Evolutionary conservation across 1,139 yeast genomes (phyloP).

Genomic region (Eremothecium coryli): DNA sequence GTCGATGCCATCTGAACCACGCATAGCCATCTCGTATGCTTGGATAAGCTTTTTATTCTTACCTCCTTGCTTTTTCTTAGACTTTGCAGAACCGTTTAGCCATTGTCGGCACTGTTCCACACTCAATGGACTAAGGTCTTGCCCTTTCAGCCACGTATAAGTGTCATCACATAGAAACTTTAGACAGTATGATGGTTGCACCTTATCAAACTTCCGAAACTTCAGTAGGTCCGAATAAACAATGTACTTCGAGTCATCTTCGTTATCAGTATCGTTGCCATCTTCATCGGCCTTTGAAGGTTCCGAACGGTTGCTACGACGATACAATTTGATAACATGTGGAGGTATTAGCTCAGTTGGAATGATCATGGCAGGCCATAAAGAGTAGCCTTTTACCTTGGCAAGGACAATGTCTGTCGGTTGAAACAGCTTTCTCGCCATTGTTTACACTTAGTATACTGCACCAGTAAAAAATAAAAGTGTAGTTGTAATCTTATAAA

Average conservation of each 20-base stretch:
- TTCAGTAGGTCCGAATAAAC: constrained; percentile 20
- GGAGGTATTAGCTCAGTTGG: constrained; percentile 49
- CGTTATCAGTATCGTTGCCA: constrained; percentile 21
- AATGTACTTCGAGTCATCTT: constrained; percentile 23
- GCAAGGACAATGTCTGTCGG: constrained; percentile 48
- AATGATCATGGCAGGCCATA: constrained; percentile 78
- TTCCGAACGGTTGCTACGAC: constrained; percentile 14
- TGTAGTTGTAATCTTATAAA: too few species aligned
- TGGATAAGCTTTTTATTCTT: constrained; percentile 25
- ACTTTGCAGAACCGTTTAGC: constrained; percentile 17
- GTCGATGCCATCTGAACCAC: constrained; percentile 22
- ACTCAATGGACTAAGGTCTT: constrained; percentile 17
- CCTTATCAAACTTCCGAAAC: constrained; percentile 19
- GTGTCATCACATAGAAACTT: constrained; percentile 30
- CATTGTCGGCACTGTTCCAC: constrained; percentile 21
- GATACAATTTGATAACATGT: constrained; percentile 33
- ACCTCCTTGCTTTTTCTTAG: constrained; percentile 2
- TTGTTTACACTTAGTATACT: too few species aligned
- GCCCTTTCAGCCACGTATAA: constrained; percentile 27
- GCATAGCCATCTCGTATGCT: constrained; percentile 28
- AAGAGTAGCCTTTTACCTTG: constrained; percentile 68
- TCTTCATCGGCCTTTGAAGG: constrained; percentile 21
- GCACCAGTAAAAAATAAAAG: too few species aligned
- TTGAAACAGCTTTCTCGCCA: constrained; percentile 16
- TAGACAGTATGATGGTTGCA: constrained; percentile 23